Evolutionary conservation across 129 eudicot genomes (phyloP).

Genomic region (Flaveria brownii): DNA sequence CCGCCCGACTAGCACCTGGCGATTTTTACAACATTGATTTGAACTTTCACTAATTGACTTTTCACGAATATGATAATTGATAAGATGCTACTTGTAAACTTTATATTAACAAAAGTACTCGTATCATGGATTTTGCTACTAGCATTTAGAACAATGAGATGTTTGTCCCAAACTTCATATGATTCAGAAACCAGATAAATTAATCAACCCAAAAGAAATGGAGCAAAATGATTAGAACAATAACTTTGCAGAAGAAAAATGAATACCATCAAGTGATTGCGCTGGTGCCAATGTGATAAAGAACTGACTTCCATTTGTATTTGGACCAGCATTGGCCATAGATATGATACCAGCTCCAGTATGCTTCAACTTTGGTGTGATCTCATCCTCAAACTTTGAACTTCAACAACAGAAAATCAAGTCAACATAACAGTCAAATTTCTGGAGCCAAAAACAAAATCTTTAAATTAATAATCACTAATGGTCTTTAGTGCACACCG

Average conservation of each 20-base stretch:
- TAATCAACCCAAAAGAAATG: not conserved
- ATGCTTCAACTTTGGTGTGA: slow-evolving; percentile 77
- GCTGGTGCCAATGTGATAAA: slow-evolving; percentile 94
- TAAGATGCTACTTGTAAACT: not conserved
- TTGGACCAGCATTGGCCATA: slow-evolving; percentile 99
- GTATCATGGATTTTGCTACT: not conserved
- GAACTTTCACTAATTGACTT: not conserved
- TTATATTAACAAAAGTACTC: not conserved
- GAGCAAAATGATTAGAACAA: slow-evolving; percentile 9
- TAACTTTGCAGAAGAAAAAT: not conserved
- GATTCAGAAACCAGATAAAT: not conserved
- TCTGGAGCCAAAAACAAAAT: not conserved
- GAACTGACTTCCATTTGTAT: slow-evolving; percentile 97
- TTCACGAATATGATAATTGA: not conserved
- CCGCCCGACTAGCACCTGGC: no score
- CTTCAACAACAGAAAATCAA: slow-evolving; percentile 43
- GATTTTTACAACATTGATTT: no score
- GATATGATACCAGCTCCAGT: slow-evolving; percentile 99
- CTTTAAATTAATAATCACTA: not conserved
- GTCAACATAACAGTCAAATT: slow-evolving; percentile 16
- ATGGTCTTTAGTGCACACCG: not conserved
- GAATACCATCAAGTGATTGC: slow-evolving; percentile 82
- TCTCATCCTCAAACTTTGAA: slow-evolving; percentile 87
- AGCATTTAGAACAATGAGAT: slow-evolving; percentile 6
- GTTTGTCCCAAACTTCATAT: slow-evolving; percentile 9